These are phyloP conservation scores for Debaryomycetaceae sp. DNA, from an alignment of 1,139 yeast species.

Conservation along the genomic window DNA sequence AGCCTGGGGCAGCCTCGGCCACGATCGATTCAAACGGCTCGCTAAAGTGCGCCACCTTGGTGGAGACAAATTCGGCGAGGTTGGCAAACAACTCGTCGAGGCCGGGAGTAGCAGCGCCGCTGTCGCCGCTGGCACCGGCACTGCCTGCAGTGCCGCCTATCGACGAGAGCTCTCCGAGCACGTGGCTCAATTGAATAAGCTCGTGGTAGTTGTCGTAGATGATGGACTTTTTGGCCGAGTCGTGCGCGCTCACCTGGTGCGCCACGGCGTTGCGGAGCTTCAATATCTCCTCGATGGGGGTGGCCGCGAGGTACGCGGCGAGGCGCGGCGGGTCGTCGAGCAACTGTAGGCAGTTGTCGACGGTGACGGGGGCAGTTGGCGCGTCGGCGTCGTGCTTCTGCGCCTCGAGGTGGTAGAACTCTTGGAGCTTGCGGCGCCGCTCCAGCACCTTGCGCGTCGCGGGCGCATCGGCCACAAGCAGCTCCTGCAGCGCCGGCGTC, in stretches of 20 bases:
- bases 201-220: conserved; percentile 46
- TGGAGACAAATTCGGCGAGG: conserved; percentile 22
- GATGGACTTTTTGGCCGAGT: conserved; percentile 42
- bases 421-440: conserved; percentile 41
- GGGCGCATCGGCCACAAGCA: no score
- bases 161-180: conserved; percentile 16
- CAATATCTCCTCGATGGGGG: conserved; percentile 33
- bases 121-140: conserved; percentile 17
- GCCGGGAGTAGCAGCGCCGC: conserved; percentile 7
- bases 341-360: conserved; percentile 4
- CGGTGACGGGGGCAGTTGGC: conserved; percentile 1
- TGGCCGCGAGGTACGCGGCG: conserved; percentile 28
- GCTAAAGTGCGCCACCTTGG: conserved; percentile 21
- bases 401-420: conserved; percentile 34
- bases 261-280: conserved; percentile 31
- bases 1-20: no score
- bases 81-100: conserved; percentile 26
- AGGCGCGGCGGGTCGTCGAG: conserved; percentile 18
- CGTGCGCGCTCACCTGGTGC: conserved; percentile 31
- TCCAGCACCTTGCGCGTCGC: conserved; percentile 31
- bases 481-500: no score
- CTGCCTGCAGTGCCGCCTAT: conserved; percentile 17
- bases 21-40: conserved; percentile 28
- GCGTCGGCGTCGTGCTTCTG: not conserved
- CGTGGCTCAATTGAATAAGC: conserved; percentile 38